Evolutionary conservation across 2,329 filamentous ascomycete species (phyloP), one percentile per base, ranked within the genome.

Genomic region (Fusarium humuli): DNA sequence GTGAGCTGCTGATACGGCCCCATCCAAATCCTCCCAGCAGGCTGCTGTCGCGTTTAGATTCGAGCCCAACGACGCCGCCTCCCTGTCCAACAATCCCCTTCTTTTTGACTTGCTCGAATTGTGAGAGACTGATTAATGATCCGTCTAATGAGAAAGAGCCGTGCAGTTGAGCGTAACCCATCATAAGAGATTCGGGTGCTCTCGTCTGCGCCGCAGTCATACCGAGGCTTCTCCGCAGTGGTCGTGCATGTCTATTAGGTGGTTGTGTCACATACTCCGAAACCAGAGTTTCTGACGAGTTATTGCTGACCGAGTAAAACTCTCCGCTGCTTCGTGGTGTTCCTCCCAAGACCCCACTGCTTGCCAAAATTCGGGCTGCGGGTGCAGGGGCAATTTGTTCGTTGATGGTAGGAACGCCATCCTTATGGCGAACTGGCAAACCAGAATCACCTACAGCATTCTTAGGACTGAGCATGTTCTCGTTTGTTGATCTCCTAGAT

Each of bases 111-210:
- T 97, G 93, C 77, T 99, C 96, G 75, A 99, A 99, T 0, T 93
- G 93, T 0, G 90, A 90, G 41, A 97, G 90, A 74, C 97, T 95
- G 64, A 99, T 90, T 23, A 99, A 83, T 3, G 96, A 97, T 1
- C 94, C 94, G 77, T 99, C 96, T 9, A 99, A 82, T 0, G 90
- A 94, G 74, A 99, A 99, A 0, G 93, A 94, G 6, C 96, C 96
- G 79, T 94, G 92, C 4, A 98, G 89, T 75, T 99, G 96, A 5
- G 93, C 95, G 80, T 97, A 99, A 1, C 94, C 96, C 96, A 99
- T 99, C 90, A 99, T 97, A 57, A 99, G 82, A 2, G 91, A 91
- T 78, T 98, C 94, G 1, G 93, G 90, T 41, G 84, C 78, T 73
- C 82, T 84, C 42, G 83, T 77, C 48, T 82, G 81, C 67, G 82